A percentile compares a stretch with the other conserved stretches of the same genome.
Evolutionary conservation across 2,329 filamentous ascomycete genomes (phyloP).

Genomic region (Talaromyces sp.): DNA sequence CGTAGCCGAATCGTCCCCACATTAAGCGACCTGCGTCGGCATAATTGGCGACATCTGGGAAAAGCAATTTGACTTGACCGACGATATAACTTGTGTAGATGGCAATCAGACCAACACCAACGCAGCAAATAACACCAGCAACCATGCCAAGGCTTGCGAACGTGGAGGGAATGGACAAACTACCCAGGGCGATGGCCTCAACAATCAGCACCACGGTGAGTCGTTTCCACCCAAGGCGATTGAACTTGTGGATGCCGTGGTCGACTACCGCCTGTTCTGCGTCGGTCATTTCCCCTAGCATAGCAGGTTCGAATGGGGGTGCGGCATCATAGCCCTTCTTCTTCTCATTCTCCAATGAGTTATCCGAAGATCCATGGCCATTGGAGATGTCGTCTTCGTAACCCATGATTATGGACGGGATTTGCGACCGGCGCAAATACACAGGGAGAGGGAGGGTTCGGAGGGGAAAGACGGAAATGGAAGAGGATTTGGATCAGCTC

Average conservation of each 20-base stretch:
- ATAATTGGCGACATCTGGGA: constrained; percentile 46
- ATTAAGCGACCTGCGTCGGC: constrained; percentile 47
- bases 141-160: constrained; percentile 14
- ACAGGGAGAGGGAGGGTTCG: not conserved
- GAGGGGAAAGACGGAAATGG: not conserved
- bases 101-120: constrained; percentile 10
- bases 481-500: not conserved
- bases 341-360: constrained; percentile 16
- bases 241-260: constrained; percentile 12
- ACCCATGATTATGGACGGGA: constrained; percentile 20
- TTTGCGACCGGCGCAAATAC: not conserved
- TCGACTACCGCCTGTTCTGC: constrained; percentile 5
- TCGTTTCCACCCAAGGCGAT: constrained; percentile 7
- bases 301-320: constrained; percentile 21
- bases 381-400: constrained; percentile 21
- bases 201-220: constrained; percentile 13
- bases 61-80: constrained; percentile 39
- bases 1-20: constrained; percentile 44
- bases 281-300: constrained; percentile 12
- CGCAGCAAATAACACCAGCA: constrained; percentile 11
- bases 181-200: constrained; percentile 12
- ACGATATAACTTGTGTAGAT: constrained; percentile 43
- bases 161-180: constrained; percentile 11
- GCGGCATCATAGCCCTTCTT: constrained; percentile 14
- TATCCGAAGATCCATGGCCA: constrained; percentile 16